Evolutionary conservation across 2,329 filamentous ascomycete species (phyloP), one percentile per base, ranked within the genome.

Genomic region (Microcyclosporella mali): DNA sequence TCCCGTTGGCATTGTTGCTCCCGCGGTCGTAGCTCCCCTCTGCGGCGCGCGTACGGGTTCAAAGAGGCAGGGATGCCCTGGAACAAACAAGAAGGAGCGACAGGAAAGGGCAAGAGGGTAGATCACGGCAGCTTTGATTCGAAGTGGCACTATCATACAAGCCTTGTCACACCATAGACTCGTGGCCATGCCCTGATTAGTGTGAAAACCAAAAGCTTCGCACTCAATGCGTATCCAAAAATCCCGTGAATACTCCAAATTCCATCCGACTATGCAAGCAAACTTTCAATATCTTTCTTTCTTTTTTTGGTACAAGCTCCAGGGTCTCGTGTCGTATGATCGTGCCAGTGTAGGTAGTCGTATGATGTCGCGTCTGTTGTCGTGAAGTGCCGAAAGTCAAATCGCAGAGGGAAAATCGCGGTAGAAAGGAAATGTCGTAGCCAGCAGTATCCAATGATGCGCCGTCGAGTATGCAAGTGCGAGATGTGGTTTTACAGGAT

Each of bases 261-360:
- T 25, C 33, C 15, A 36, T 19, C 15, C 33, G 29, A 27, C 18
- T 40, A 44, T 44, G 41, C 41, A 44, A 43, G 28, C 30, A 25
- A 36, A 15, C 33, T 21, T 36, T 25, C 21, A 4, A 16, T 6
- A 32, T 36, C 33, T 36, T 21, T 29, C 28, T 32, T 3, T 41
- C 37, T 44, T 39, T 45, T 46, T 39, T 41, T 46, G 33, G 29
- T 46, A 41, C 38, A 41, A 40, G 40, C 32, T 41, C 31, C 12
- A 27, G 35, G 12, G 35, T 34, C 25, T 44, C 36, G 30, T 40
- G 11, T 44, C 36, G 31, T 44, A 31, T 44, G 35, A 36, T 40
- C 9, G 29, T 39, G 34, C 37, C 14, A 31, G 31, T 30, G 36
- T 16, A 16, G 27, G 29, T 30, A 21, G 17, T 39, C 37, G 25